Conservation (phyloP, 202 grass and related monocot genomes). For the Zoysia matrella region DNA sequence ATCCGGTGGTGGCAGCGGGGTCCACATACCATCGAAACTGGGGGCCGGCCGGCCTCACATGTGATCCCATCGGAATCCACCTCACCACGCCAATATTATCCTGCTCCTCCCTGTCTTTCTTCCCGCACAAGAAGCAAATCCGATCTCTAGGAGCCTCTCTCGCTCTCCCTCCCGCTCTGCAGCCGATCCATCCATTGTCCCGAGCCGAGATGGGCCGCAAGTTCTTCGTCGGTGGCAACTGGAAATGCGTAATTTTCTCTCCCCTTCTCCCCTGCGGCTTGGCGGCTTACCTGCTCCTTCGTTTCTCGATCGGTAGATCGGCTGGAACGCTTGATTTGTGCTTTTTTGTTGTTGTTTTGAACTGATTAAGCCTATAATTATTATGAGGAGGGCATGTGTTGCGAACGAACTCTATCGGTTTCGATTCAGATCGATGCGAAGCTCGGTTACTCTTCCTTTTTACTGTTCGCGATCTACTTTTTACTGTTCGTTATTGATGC, state of each 20-base stretch:
- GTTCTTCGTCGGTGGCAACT: constrained; percentile 99
- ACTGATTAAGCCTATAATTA: too few species aligned
- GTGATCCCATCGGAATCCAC: constrained; percentile 29
- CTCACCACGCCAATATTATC: constrained; percentile 31
- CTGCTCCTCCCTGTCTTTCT: too few species aligned
- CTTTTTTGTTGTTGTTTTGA: too few species aligned
- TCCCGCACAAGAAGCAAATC: too few species aligned
- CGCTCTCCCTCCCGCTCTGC: neutral
- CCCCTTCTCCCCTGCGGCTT: neutral
- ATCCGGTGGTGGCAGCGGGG: constrained; percentile 5
- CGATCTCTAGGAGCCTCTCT: neutral
- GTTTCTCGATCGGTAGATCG: neutral
- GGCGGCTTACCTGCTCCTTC: neutral
- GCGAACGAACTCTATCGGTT: neutral
- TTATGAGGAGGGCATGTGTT: neutral
- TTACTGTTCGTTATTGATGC: too few species aligned
- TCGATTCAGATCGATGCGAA: constrained; percentile 14
- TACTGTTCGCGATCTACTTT: neutral
- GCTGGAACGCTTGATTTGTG: neutral
- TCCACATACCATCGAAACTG: constrained; percentile 31
- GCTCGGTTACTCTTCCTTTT: neutral
- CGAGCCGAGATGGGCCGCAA: constrained; percentile 73
- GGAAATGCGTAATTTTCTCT: constrained; percentile 82
- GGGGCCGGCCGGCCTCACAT: neutral
- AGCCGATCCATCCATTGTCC: constrained; percentile 26